Base-by-base conservation (phyloP, 2,329 filamentous ascomycete genomes). In the Cephalotrichum gorgonifer region DNA sequence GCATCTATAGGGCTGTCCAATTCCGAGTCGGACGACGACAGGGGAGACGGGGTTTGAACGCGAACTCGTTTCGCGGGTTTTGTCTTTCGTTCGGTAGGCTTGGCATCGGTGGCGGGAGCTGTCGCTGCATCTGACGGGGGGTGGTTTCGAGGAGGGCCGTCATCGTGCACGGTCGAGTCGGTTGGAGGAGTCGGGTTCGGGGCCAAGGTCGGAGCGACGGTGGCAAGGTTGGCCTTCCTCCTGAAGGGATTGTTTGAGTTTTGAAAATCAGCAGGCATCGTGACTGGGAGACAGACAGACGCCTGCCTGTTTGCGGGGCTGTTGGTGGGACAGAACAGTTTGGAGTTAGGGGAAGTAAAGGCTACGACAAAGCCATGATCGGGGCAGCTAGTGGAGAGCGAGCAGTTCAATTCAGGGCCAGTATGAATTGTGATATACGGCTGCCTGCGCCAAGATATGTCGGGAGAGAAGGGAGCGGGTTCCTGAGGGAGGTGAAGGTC, bases 31-130 rank as follows among this genome's bases (percentile, higher is more conserved):
- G 76, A 74, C 12, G 76, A 74, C 12, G 75, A 75, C n/a, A 75
- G 73, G 3, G 79, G 78, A 51, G 78, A 79, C 47, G 80, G 80
- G 39, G 79, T 82, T 59, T 82, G 73, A 8, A 84, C 76, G 58
- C 82, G 78, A 52, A 86, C 83, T 58, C 78, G 84, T 65, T 85
- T 85, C 51, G 76, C 71, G 35, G 78, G 69, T 68, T 75, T 86
- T 38, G 62, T 44, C 28, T 17, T 25, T 7, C n/a, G n/a, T 12
- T 35, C 31, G 20, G 47, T 9, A 9, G n/a, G 47, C 26, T 41
- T 17, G 26, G 47, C 12, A 14, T 25, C 30, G 42, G 15, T 33
- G 26, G 41, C 27, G 22, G 22, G 9, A 23, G 35, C 35, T n/a
- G 35, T 4, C 4, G 35, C 12, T 17, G n/a, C 15, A 4, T 6